Evolutionary conservation across 257 asterid genomes (phyloP).

Genomic region (Jacaranda mimosifolia): DNA sequence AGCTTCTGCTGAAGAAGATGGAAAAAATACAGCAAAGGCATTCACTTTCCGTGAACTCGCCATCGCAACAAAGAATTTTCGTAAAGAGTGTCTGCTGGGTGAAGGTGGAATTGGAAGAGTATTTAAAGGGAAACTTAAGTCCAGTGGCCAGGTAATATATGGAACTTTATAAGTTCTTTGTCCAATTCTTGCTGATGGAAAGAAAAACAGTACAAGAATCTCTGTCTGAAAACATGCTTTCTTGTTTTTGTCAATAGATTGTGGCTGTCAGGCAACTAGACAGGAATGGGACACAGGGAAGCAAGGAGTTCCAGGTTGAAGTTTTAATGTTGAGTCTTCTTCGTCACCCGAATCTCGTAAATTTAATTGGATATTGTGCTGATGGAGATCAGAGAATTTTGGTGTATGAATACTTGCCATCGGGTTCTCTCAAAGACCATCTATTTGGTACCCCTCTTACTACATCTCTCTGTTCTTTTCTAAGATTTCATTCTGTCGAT

Average conservation of each 20-base stretch:
- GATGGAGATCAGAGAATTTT: slow-evolving; percentile 68
- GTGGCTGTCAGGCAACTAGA: slow-evolving; percentile 89
- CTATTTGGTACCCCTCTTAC: slow-evolving; percentile 45
- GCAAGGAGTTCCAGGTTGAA: slow-evolving; percentile 78
- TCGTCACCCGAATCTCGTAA: slow-evolving; percentile 72
- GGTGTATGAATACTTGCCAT: slow-evolving; percentile 58
- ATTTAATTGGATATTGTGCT: slow-evolving; percentile 84
- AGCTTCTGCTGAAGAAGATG: slow-evolving; percentile 38
- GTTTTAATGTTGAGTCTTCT: slow-evolving; percentile 69
- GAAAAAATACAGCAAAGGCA: slow-evolving; percentile 44
- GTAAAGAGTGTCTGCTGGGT: slow-evolving; percentile 70
- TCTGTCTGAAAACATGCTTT: not conserved
- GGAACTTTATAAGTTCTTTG: no score
- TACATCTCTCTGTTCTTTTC: not conserved
- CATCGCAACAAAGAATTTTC: slow-evolving; percentile 82
- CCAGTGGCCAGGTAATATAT: slow-evolving; percentile 58
- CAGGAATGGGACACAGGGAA: slow-evolving; percentile 78
- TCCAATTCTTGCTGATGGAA: no score
- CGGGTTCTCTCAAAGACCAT: slow-evolving; percentile 47
- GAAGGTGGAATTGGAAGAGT: slow-evolving; percentile 91
- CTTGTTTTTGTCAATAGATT: slow-evolving; percentile 45
- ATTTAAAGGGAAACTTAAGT: slow-evolving; percentile 69
- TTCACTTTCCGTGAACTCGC: slow-evolving; percentile 94
- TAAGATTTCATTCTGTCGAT: no score
- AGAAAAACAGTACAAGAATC: not conserved